Conservation (phyloP, 2,329 filamentous ascomycete species). For the Bimuria novae-zelandiae region DNA sequence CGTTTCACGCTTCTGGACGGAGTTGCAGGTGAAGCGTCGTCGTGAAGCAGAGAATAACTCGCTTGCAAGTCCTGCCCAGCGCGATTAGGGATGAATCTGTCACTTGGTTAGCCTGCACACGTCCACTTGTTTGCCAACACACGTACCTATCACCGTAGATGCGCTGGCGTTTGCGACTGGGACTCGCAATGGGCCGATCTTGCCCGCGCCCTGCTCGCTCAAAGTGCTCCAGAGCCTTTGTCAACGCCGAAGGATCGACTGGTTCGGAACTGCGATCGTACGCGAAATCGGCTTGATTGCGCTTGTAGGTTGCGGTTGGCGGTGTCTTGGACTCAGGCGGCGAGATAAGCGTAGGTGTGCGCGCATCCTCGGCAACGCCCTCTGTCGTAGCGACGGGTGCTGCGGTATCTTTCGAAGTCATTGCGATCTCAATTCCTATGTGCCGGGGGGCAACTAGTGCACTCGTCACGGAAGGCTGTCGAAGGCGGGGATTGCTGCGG, state of each 20-base stretch:
- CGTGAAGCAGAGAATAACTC: conserved; percentile 88
- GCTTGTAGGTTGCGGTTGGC: conserved; percentile 59
- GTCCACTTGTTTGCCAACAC: background rate
- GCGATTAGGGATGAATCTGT: conserved; percentile 91
- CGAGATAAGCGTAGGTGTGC: conserved; percentile 55
- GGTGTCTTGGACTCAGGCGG: conserved; percentile 65
- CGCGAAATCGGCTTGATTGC: conserved; percentile 42
- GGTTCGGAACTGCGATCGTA: conserved; percentile 55
- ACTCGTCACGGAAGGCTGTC: background rate
- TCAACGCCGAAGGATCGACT: conserved; percentile 63
- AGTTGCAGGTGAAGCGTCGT: conserved; percentile 90
- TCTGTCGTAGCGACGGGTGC: conserved; percentile 23
- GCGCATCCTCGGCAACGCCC: conserved; percentile 32
- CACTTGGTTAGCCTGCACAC: background rate
- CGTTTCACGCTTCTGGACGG: conserved; percentile 85
- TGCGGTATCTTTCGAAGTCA: conserved; percentile 24
- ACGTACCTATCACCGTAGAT: conserved; percentile 61
- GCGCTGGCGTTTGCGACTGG: conserved; percentile 70
- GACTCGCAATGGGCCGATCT: conserved; percentile 66
- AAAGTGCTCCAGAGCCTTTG: conserved; percentile 64
- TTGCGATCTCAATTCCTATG: conserved; percentile 13
- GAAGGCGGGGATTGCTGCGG: background rate
- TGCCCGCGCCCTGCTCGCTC: conserved; percentile 63
- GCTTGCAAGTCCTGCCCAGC: conserved; percentile 92
- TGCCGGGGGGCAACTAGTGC: conserved; percentile 9